A percentile compares a stretch with the other conserved stretches of the same genome.
phyloP scores from a whole-genome alignment of 306 rosid species.

The Arachis hypogaea region DNA sequence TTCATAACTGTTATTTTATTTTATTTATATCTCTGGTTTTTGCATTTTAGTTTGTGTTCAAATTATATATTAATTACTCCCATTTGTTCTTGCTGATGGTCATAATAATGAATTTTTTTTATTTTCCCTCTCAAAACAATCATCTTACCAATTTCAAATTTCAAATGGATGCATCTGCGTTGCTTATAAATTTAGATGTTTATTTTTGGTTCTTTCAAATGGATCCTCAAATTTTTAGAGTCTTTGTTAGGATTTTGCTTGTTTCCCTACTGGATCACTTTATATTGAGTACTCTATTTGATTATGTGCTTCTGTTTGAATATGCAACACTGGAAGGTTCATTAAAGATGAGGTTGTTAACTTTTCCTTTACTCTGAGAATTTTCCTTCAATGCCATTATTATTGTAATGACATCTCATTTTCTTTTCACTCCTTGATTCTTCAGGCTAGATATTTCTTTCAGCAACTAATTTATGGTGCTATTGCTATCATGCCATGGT shows the following conservation, averaged over 20 bases:
- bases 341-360: constrained; percentile 72
- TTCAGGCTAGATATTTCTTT: constrained; percentile 79
- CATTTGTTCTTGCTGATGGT: too few relatives aligned
- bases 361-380: constrained; percentile 17
- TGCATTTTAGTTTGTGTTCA: too few relatives aligned
- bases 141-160: too few relatives aligned
- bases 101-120: too few relatives aligned
- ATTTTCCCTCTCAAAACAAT: too few relatives aligned
- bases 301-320: constrained; percentile 33
- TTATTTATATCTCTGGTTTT: too few relatives aligned
- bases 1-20: too few relatives aligned
- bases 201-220: too few relatives aligned
- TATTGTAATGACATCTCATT: constrained; percentile 13
- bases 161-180: too few relatives aligned
- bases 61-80: too few relatives aligned
- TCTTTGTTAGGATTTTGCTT: neutral
- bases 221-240: too few relatives aligned
- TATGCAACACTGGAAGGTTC: constrained; percentile 75
- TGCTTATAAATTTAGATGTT: too few relatives aligned
- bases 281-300: neutral
- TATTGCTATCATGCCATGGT: constrained; percentile 71
- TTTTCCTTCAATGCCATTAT: constrained; percentile 22
- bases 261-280: constrained; percentile 25
- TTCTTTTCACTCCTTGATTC: constrained; percentile 26
- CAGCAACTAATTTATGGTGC: constrained; percentile 81